Percentiles rank a stretch among this genome's conserved stretches.
These are phyloP conservation scores for Globisporangium cystogenes DNA, from an alignment of 352 stramenopile genomes.

Conservation along the genomic window DNA sequence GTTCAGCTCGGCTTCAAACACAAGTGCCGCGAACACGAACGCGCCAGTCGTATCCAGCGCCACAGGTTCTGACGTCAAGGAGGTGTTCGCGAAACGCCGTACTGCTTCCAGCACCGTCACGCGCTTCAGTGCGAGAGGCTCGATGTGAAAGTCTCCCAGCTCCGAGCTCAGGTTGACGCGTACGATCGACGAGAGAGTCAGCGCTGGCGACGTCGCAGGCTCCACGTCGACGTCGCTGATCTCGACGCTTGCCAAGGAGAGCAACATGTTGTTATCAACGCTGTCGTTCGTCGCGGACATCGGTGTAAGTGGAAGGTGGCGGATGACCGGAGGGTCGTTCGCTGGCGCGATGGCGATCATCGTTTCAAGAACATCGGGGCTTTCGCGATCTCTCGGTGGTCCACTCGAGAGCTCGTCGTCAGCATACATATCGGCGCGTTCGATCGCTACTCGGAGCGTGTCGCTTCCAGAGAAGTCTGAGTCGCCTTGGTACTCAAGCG, in stretches of 20 bases:
- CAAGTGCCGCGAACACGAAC: slow-evolving; percentile 1
- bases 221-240: slow-evolving; percentile 6
- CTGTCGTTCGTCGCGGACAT: background rate
- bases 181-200: slow-evolving; percentile 1
- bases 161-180: slow-evolving; percentile 7
- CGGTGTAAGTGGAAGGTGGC: background rate
- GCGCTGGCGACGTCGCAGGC: background rate
- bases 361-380: background rate
- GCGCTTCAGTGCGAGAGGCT: background rate
- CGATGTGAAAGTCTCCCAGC: slow-evolving; percentile 3
- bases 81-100: background rate
- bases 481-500: slow-evolving; percentile 13
- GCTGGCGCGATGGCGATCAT: slow-evolving; percentile 2
- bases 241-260: slow-evolving; percentile 4
- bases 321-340: slow-evolving; percentile 12
- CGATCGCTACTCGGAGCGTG: slow-evolving; percentile 3
- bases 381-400: background rate
- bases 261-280: background rate
- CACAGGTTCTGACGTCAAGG: no score
- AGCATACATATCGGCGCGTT: background rate
- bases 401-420: background rate
- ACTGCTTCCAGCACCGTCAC: background rate
- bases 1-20: slow-evolving; percentile 11
- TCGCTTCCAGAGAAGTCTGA: slow-evolving; percentile 15
- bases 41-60: background rate